Evolutionary conservation across 345 rosid species (phyloP).

Genomic region (Aurinia saxatilis): DNA sequence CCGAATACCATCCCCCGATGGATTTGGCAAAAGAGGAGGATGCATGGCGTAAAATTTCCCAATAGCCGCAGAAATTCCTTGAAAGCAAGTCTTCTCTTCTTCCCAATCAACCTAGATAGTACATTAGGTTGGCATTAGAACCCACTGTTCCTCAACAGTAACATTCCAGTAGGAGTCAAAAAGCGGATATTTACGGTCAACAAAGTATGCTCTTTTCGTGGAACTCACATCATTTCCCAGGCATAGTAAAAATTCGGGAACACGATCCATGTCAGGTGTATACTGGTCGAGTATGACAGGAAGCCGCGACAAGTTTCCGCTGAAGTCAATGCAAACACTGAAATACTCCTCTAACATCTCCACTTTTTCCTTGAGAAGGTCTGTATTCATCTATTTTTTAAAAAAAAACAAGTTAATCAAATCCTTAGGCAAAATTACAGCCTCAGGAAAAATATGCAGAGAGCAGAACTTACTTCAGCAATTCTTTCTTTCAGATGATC

Average conservation of each 20-base stretch:
- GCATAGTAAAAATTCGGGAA: constrained; percentile 83
- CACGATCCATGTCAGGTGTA: constrained; percentile 91
- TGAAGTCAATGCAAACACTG: constrained; percentile 51
- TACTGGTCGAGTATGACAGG: constrained; percentile 93
- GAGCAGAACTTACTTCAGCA: constrained; percentile 55
- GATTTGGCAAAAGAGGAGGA: constrained; percentile 85
- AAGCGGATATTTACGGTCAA: not conserved
- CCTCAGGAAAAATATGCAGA: not conserved
- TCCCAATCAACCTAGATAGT: constrained; percentile 76
- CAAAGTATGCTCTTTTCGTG: not conserved
- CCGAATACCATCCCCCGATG: constrained; percentile 62
- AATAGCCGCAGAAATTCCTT: constrained; percentile 78
- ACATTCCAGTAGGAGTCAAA: not conserved
- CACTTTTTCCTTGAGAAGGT: constrained; percentile 64
- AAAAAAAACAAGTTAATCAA: constrained; percentile 5
- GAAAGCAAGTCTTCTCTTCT: constrained; percentile 75
- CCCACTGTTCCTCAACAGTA: not conserved
- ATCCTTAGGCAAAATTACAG: not conserved
- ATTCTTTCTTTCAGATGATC: constrained; percentile 78
- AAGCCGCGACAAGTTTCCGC: constrained; percentile 71
- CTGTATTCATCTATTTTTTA: constrained; percentile 60
- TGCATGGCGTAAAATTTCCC: constrained; percentile 91
- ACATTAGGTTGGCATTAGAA: constrained; percentile 11
- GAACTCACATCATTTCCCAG: constrained; percentile 93
- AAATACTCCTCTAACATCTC: constrained; percentile 90